Conservation (phyloP, 2,329 filamentous ascomycete species). For the Paracoccidioides brasiliensis region DNA sequence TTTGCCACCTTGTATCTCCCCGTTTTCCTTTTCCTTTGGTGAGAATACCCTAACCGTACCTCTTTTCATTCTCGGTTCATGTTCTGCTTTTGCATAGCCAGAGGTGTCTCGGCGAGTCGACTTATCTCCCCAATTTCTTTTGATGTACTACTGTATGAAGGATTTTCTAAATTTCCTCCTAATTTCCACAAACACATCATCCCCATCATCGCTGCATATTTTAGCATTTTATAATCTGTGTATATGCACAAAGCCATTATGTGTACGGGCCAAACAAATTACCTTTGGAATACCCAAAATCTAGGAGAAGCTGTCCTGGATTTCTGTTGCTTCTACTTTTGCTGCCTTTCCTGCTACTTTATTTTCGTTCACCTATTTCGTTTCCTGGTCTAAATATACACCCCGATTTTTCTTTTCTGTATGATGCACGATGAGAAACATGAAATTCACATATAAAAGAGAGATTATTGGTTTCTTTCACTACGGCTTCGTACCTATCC, state of each 20-base stretch:
- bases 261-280: neutral
- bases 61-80: neutral
- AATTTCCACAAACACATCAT: neutral
- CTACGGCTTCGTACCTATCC: neutral
- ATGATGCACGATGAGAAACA: neutral
- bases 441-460: neutral
- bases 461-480: neutral
- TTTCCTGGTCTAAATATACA: neutral
- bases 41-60: neutral
- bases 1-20: neutral
- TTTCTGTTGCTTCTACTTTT: neutral
- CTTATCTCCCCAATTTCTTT: neutral
- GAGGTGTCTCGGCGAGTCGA: neutral
- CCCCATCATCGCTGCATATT: neutral
- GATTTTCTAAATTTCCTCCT: neutral
- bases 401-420: neutral
- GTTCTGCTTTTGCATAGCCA: neutral
- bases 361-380: too few species aligned
- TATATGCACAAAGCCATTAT: neutral
- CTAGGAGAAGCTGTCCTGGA: neutral
- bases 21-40: neutral
- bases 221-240: neutral
- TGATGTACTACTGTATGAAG: neutral
- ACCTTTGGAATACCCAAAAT: neutral
- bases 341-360: neutral